Percentiles rank a stretch among this genome's conserved stretches.
Evolutionary conservation across 805 yeast species (phyloP).

Genomic region (Pichia ethanolica): DNA sequence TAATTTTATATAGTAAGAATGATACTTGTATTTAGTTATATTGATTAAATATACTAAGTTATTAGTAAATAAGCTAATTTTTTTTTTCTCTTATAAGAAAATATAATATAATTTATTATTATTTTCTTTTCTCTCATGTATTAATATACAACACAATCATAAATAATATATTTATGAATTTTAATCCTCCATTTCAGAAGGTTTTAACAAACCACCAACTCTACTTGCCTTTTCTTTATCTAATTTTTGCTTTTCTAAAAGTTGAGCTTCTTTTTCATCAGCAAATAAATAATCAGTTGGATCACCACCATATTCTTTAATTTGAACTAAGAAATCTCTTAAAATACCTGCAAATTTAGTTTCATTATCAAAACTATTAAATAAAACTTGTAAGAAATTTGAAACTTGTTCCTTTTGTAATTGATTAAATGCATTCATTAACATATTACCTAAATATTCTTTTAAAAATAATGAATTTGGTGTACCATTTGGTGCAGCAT

Average conservation of each 20-base stretch:
- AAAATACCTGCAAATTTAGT: slow-evolving; percentile 72
- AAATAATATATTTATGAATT: no score
- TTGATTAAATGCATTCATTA: slow-evolving; percentile 88
- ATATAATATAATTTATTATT: no score
- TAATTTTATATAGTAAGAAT: no score
- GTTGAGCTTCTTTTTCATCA: slow-evolving; percentile 81
- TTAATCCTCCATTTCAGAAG: slow-evolving; percentile 82
- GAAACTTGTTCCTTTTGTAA: slow-evolving; percentile 75
- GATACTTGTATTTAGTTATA: no score
- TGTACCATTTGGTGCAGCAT: slow-evolving; percentile 80
- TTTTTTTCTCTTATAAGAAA: no score
- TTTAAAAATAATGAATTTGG: slow-evolving; percentile 71
- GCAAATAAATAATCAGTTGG: slow-evolving; percentile 91
- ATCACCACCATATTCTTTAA: slow-evolving; percentile 92
- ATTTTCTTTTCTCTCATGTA: no score
- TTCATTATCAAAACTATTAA: slow-evolving; percentile 65
- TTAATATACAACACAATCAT: no score
- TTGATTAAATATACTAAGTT: no score
- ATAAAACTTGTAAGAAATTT: slow-evolving; percentile 72
- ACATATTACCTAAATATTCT: slow-evolving; percentile 74
- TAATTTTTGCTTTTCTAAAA: slow-evolving; percentile 55
- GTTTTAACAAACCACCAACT: slow-evolving; percentile 91
- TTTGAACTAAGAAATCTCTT: slow-evolving; percentile 93
- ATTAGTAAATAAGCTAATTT: no score
- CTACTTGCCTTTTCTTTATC: slow-evolving; percentile 77